These are phyloP conservation scores for Rhizodiscina lignyota DNA, from an alignment of 495 filamentous ascomycete species.

Conservation along the genomic window DNA sequence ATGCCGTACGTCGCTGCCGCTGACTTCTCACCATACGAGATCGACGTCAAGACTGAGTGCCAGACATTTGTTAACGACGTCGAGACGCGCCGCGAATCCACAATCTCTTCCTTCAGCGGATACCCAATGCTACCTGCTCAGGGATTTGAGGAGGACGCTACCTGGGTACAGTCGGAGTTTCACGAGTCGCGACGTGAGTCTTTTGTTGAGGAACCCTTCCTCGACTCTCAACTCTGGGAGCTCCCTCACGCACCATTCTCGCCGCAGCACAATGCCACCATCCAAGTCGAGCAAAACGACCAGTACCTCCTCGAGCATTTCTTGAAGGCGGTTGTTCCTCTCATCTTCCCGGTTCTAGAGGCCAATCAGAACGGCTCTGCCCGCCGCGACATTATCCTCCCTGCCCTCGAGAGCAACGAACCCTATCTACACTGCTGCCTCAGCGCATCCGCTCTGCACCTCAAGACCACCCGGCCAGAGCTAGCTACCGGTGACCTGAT, in stretches of 20 bases:
- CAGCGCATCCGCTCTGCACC: constrained; percentile 88
- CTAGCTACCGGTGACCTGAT: constrained; percentile 54
- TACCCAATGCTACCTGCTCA: constrained; percentile 37
- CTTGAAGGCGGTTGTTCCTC: constrained; percentile 66
- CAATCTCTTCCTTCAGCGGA: constrained; percentile 74
- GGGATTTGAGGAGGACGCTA: constrained; percentile 38
- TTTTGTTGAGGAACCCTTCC: constrained; percentile 50
- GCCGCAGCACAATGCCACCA: constrained; percentile 43
- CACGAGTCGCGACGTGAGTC: constrained; percentile 44
- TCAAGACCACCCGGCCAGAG: constrained; percentile 66
- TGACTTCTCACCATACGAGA: constrained; percentile 63
- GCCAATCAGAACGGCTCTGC: constrained; percentile 67
- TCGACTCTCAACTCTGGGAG: constrained; percentile 71
- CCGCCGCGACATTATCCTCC: constrained; percentile 64
- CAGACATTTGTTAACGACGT: constrained; percentile 91
- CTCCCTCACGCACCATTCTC: constrained; percentile 43
- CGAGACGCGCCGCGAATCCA: constrained; percentile 64
- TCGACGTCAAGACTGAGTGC: constrained; percentile 88
- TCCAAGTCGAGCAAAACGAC: constrained; percentile 82
- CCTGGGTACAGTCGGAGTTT: constrained; percentile 64
- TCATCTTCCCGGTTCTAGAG: constrained; percentile 84
- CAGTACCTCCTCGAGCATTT: constrained; percentile 82
- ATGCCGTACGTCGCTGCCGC: constrained; percentile 22
- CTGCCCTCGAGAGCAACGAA: constrained; percentile 75
- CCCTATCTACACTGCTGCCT: constrained; percentile 91